Evolutionary conservation across 768 basidiomycete species (phyloP), one percentile per base, ranked within the genome.

Genomic region (Lactarius sp.): DNA sequence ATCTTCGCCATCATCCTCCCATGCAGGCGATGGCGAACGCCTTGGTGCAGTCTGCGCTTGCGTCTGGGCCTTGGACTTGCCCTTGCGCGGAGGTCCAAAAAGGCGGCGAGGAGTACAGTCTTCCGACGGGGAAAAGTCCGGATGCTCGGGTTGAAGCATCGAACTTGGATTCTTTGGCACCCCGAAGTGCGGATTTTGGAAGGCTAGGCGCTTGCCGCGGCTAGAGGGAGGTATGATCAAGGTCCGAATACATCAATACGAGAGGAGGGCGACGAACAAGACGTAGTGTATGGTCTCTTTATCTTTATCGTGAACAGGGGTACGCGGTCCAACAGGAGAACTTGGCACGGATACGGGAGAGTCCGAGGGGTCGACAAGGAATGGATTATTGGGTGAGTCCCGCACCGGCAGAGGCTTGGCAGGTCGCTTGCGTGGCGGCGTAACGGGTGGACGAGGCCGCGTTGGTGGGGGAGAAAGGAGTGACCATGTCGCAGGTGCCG

Each of bases 331-430:
- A 49, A 61, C 42, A 9, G 68, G 68, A 49, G 68, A 67, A 16
- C 66, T 62, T 20, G 68, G 66, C 41, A 59, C n/a, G 6, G 59
- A 66, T 13, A 52, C 65, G 22, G 68, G 59, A 13, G 65, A 61
- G 42, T 62, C 61, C n/a, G 59, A 51, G 27, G 54, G 18, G n/a
- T 56, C 50, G 52, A 59, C 66, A 13, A 68, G 52, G 59, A 68
- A 68, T 2, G 68, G 68, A 34, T 68, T 68, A 52, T 68, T 67
- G 41, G 68, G 68, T 6, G 68, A 68, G 49, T 68, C 68, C 22
- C 68, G 68, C 41, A 68, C 66, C 4, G 68, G 68, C 61, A 60
- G 57, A 14, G 56, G 61, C 42, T 64, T 66, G 33, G 33, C 47
- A 5, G 46, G 27, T 20, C 56, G 52, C 50, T 62, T 62, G 34